phyloP scores from a whole-genome alignment of 352 stramenopile species.

The Phytophthora foliorum region DNA sequence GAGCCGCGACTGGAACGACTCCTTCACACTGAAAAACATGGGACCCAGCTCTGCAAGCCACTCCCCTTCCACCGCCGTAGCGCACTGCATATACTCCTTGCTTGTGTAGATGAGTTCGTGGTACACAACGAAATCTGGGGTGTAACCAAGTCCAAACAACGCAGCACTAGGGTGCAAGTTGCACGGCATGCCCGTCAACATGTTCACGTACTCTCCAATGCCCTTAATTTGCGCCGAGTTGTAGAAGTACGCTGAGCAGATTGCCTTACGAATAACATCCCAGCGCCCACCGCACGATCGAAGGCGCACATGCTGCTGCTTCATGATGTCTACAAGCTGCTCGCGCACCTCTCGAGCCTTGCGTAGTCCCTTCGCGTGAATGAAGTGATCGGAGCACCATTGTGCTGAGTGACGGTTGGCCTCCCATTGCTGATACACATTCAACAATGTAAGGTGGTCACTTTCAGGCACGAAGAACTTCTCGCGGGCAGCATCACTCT shows the following conservation, averaged over 20 bases:
- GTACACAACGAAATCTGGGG: slow-evolving; percentile 99
- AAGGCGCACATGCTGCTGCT: slow-evolving; percentile 95
- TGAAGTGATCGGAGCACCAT: slow-evolving; percentile 97
- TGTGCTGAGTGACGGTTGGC: slow-evolving; percentile 95
- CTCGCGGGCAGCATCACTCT: slow-evolving; percentile 97
- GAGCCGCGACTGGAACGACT: slow-evolving; percentile 95
- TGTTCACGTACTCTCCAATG: slow-evolving; percentile 99
- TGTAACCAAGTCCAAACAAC: slow-evolving; percentile 99
- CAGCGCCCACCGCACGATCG: slow-evolving; percentile 93
- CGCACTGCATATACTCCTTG: slow-evolving; percentile 99
- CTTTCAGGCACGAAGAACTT: slow-evolving; percentile 99
- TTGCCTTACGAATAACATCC: slow-evolving; percentile 98
- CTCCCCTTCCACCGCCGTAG: slow-evolving; percentile 98
- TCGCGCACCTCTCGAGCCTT: slow-evolving; percentile 93
- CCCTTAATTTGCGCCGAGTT: slow-evolving; percentile 99
- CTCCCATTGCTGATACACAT: slow-evolving; percentile 97
- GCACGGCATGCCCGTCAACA: slow-evolving; percentile 98
- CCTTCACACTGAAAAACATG: slow-evolving; percentile 99
- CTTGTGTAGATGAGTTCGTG: slow-evolving; percentile 99
- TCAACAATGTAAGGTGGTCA: slow-evolving; percentile 98
- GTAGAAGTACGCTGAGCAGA: slow-evolving; percentile 99
- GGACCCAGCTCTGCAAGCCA: slow-evolving; percentile 99
- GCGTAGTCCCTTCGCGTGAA: slow-evolving; percentile 96
- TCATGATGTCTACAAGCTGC: slow-evolving; percentile 99
- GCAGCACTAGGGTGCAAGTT: slow-evolving; percentile 97